Evolutionary conservation across 495 filamentous ascomycete species (phyloP).

Genomic region (Lophiostoma macrostomum): DNA sequence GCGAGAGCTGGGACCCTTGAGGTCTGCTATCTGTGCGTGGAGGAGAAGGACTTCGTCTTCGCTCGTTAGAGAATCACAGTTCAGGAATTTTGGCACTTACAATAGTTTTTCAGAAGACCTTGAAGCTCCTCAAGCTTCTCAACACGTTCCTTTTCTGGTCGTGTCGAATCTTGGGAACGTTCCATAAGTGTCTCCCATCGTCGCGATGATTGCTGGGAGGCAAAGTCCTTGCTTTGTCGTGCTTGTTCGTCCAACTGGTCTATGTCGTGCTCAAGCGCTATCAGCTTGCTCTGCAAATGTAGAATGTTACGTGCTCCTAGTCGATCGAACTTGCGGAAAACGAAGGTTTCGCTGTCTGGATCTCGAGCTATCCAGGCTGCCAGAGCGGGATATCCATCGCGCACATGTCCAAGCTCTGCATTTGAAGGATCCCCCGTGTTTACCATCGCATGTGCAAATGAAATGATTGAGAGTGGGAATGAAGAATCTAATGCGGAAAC

Average conservation of each 20-base stretch:
- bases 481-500: too few relatives aligned
- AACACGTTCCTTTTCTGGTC: slow-evolving; percentile 6
- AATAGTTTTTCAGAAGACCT: slow-evolving; percentile 5
- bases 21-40: slow-evolving; percentile 3
- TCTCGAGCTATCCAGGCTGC: slow-evolving; percentile 17
- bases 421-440: neutral
- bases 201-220: slow-evolving; percentile 1
- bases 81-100: neutral
- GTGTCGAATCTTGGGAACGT: neutral
- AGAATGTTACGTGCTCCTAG: slow-evolving; percentile 17
- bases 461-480: too few relatives aligned
- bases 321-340: slow-evolving; percentile 18
- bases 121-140: slow-evolving; percentile 8
- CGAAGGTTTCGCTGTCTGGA: slow-evolving; percentile 11
- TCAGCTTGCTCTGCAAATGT: slow-evolving; percentile 19
- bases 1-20: slow-evolving; percentile 6
- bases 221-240: neutral
- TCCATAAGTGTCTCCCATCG: slow-evolving; percentile 13
- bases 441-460: slow-evolving; percentile 1
- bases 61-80: neutral
- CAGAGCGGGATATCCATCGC: slow-evolving; percentile 14
- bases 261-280: slow-evolving; percentile 7
- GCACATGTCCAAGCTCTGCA: neutral
- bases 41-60: slow-evolving; percentile 12
- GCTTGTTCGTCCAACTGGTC: slow-evolving; percentile 14